Conservation (phyloP, 495 filamentous ascomycete genomes). For the Hamigera avellanea region DNA sequence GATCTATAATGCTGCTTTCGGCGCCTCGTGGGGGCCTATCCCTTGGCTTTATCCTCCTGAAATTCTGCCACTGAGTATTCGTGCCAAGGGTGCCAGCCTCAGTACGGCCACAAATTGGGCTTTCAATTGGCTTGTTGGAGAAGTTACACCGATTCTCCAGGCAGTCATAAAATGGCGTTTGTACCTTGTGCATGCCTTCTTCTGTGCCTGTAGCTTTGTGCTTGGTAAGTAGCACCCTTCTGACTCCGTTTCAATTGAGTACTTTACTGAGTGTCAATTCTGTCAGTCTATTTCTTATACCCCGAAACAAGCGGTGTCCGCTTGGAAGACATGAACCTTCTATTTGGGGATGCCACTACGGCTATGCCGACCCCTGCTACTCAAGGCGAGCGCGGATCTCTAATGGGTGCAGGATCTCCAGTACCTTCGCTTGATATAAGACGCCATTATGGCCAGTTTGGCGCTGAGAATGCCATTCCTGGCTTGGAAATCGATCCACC, state of each 20-base stretch:
- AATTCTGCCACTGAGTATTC: constrained; percentile 91
- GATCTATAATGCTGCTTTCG: constrained; percentile 97
- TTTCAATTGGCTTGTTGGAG: constrained; percentile 94
- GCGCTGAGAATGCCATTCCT: constrained; percentile 52
- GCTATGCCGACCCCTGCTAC: constrained; percentile 61
- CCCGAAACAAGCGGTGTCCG: constrained; percentile 92
- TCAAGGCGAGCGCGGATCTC: constrained; percentile 60
- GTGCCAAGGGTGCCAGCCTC: constrained; percentile 92
- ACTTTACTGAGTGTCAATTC: constrained; percentile 9
- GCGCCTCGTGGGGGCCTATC: constrained; percentile 97
- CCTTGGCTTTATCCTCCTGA: constrained; percentile 98
- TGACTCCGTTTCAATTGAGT: constrained; percentile 1
- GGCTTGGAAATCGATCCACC: constrained; percentile 66
- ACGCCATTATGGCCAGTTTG: constrained; percentile 35
- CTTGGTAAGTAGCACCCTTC: constrained; percentile 56
- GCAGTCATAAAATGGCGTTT: constrained; percentile 84
- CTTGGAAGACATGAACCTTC: constrained; percentile 86
- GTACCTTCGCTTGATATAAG: constrained; percentile 69
- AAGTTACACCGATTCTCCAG: constrained; percentile 87
- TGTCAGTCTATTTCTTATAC: constrained; percentile 88
- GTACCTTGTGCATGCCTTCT: constrained; percentile 93
- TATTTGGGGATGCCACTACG: constrained; percentile 84
- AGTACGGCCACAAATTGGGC: constrained; percentile 97
- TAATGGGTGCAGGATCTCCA: constrained; percentile 62
- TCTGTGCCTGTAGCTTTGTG: constrained; percentile 91